These are phyloP conservation scores for Vigna hirtella DNA, from an alignment of 306 rosid species.

Conservation along the genomic window DNA sequence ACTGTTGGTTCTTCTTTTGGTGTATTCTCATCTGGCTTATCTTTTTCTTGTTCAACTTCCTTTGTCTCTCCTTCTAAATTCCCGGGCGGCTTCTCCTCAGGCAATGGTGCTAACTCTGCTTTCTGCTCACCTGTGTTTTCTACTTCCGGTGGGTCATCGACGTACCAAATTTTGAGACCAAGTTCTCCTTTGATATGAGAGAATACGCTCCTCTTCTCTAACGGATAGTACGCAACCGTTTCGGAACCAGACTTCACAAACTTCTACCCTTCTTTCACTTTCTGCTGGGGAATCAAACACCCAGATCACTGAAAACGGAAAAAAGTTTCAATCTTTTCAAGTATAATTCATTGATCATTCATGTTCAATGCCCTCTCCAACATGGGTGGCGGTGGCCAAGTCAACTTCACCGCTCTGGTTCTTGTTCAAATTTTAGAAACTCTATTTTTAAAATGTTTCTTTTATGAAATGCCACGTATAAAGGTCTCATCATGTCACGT, in stretches of 20 bases:
- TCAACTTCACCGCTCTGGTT: no score
- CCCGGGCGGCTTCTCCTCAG: constrained; percentile 51
- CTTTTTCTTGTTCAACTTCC: constrained; percentile 46
- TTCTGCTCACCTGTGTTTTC: constrained; percentile 40
- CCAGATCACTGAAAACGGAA: no score
- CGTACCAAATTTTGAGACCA: constrained; percentile 65
- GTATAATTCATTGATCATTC: no score
- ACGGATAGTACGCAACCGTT: constrained; percentile 65
- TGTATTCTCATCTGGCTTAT: constrained; percentile 40
- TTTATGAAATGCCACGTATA: no score
- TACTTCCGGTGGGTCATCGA: constrained; percentile 61
- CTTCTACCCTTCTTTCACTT: no score
- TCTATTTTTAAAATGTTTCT: no score
- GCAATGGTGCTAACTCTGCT: constrained; percentile 9
- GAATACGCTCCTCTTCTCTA: constrained; percentile 89
- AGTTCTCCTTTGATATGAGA: constrained; percentile 89
- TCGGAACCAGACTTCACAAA: constrained; percentile 59
- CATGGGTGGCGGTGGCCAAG: no score
- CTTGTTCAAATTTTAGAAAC: no score
- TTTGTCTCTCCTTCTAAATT: constrained; percentile 35
- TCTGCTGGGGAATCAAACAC: no score
- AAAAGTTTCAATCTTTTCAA: no score
- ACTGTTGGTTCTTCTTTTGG: constrained; percentile 42
- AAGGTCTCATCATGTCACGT: no score
- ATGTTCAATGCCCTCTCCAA: no score